Evolutionary conservation across 371 early-diverging fungal species (phyloP).

Genomic region (Mortierella sp.): DNA sequence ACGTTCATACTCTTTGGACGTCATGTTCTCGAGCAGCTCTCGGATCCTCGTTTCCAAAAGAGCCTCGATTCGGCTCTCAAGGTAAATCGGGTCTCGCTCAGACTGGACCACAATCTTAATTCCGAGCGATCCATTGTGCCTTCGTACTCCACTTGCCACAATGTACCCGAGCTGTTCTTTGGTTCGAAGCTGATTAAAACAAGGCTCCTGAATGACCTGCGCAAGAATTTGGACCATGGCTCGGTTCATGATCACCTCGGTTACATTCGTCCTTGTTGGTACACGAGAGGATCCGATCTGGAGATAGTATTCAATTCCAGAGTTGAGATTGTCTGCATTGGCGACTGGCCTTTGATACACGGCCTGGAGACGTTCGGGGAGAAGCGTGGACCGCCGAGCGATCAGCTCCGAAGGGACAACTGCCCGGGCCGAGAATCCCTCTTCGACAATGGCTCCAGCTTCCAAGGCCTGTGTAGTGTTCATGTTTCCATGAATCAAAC

Average conservation of each 20-base stretch:
- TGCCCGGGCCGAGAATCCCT: constrained; percentile 61
- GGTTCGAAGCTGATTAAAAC: constrained; percentile 91
- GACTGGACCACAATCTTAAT: constrained; percentile 85
- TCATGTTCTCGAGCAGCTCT: constrained; percentile 66
- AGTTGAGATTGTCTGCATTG: constrained; percentile 83
- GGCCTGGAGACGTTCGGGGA: constrained; percentile 64
- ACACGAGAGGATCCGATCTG: constrained; percentile 28
- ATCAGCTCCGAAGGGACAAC: constrained; percentile 67
- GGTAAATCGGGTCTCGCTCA: constrained; percentile 81
- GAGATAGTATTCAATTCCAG: constrained; percentile 82
- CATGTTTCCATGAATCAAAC: constrained; percentile 87
- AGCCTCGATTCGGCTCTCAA: constrained; percentile 81
- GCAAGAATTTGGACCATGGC: constrained; percentile 71
- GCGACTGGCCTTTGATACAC: constrained; percentile 69
- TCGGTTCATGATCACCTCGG: constrained; percentile 31
- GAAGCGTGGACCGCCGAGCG: constrained; percentile 63
- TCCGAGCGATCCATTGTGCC: constrained; percentile 65
- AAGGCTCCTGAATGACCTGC: constrained; percentile 86
- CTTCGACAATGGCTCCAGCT: constrained; percentile 61
- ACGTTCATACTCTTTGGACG: constrained; percentile 72
- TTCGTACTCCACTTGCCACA: constrained; percentile 73
- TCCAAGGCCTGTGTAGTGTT: constrained; percentile 62
- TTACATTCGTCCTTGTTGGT: background rate
- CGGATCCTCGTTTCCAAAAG: constrained; percentile 63
- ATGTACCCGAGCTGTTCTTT: constrained; percentile 89